phyloP scores from a whole-genome alignment of 805 yeast species.

The Saccharomycopsis sp. region DNA sequence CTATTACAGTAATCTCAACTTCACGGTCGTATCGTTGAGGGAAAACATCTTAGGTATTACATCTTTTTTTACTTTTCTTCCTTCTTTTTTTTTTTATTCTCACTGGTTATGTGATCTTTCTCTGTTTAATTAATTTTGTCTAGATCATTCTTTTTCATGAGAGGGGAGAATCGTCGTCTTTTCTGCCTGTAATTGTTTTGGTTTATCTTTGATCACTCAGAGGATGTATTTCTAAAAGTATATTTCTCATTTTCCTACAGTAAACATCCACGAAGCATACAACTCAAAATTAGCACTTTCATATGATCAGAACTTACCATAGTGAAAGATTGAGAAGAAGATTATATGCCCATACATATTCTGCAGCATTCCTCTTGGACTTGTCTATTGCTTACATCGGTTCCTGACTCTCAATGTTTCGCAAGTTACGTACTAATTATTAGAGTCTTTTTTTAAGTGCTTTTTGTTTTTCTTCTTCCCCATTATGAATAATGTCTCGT shows the following conservation, averaged over 20 bases:
- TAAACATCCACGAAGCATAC: not conserved
- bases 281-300: not conserved
- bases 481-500: not conserved
- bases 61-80: no score
- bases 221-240: not conserved
- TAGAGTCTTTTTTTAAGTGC: not conserved
- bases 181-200: not conserved
- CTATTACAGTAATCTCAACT: no score
- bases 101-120: not conserved
- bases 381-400: not conserved
- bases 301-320: not conserved
- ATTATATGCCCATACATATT: not conserved
- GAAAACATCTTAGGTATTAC: not conserved
- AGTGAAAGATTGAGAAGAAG: not conserved
- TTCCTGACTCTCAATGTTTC: constrained; percentile 1
- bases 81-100: not conserved
- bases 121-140: not conserved
- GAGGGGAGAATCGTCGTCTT: not conserved
- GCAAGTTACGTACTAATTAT: not conserved
- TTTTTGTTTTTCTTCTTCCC: not conserved
- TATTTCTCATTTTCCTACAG: not conserved
- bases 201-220: not conserved
- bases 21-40: no score
- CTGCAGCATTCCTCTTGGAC: not conserved
- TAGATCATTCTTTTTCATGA: no score